phyloP scores from a whole-genome alignment of 352 stramenopile species.

The Pythium aphanidermatum region DNA sequence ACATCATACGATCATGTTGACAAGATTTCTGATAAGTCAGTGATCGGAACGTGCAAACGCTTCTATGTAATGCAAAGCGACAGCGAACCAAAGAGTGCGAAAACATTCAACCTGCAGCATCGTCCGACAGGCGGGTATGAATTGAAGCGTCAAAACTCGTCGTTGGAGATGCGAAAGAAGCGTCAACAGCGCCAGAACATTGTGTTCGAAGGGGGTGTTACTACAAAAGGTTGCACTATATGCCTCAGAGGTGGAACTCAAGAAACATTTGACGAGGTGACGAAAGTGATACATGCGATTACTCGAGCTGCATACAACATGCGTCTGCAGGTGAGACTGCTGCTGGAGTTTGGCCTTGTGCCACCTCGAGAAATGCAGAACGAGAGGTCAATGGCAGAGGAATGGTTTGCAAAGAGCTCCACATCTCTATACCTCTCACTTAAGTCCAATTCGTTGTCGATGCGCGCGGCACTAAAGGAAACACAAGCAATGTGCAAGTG shows the following conservation, averaged over 20 bases:
- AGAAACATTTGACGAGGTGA: constrained; percentile 67
- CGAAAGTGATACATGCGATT: constrained; percentile 44
- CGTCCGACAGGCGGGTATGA: constrained; percentile 22
- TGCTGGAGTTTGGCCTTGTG: constrained; percentile 57
- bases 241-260: constrained; percentile 62
- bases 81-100: constrained; percentile 65
- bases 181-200: constrained; percentile 76
- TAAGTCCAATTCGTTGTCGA: constrained; percentile 82
- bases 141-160: constrained; percentile 1
- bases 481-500: constrained; percentile 77
- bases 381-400: constrained; percentile 63
- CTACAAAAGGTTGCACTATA: constrained; percentile 72
- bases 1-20: constrained; percentile 86
- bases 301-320: constrained; percentile 80
- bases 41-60: constrained; percentile 75
- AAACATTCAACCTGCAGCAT: constrained; percentile 39
- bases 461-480: constrained; percentile 76
- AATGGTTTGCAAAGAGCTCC: constrained; percentile 78
- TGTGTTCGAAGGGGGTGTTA: constrained; percentile 77
- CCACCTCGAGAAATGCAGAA: constrained; percentile 33
- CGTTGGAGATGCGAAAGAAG: constrained; percentile 29
- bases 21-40: constrained; percentile 72
- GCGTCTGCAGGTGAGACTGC: constrained; percentile 54
- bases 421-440: constrained; percentile 80
- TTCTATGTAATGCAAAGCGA: constrained; percentile 84